Evolutionary conservation across 768 basidiomycete species (phyloP), one percentile per base, ranked within the genome.

Genomic region (Collybia mongolica): DNA sequence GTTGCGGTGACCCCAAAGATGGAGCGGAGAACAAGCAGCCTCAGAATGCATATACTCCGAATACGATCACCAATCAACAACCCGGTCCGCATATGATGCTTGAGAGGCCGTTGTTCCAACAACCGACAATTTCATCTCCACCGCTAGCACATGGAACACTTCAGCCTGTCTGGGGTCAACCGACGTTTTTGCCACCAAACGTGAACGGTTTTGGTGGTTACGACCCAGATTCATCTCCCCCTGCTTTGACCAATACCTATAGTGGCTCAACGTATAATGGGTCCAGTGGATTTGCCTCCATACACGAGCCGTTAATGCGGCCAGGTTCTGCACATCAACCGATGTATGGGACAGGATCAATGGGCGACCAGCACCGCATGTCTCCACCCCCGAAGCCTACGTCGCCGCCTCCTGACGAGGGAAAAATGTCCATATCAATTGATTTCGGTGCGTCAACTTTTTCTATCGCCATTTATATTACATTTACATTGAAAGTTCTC

Each of bases 391-490:
- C 61, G 23, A 53, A 54, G 37, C 57, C 62, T 3, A 54, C 54
- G 19, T 58, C 62, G 8, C 54, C 60, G 12, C 52, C 61, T 20
- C 55, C 64, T 15, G 78, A 89, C 57, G 88, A 90, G 63, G 86
- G 88, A n/a, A 89, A 84, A 62, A 74, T 92, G 71, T 90, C 88
- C 9, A 74, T 92, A 17, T 82, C 89, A 3, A 90, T 92, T 53
- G 90, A 92, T 67, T 91, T 91, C 59, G 89, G 88, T 87, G 55
- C 52, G 77, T 66, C n/a, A 32, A 32, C 32, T 51, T 46, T 46
- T 39, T 14, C 19, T 48, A 35, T 18, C 7, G 19, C 36, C 19
- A 17, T 24, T 24, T 22, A 32, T 12, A 19, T 14, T 28, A 40
- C 18, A 17, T 29, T 14, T 28, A 40, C 18, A 17, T 29, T 51